These are phyloP conservation scores for Russula earlei DNA, from an alignment of 768 basidiomycete genomes.

Conservation along the genomic window DNA sequence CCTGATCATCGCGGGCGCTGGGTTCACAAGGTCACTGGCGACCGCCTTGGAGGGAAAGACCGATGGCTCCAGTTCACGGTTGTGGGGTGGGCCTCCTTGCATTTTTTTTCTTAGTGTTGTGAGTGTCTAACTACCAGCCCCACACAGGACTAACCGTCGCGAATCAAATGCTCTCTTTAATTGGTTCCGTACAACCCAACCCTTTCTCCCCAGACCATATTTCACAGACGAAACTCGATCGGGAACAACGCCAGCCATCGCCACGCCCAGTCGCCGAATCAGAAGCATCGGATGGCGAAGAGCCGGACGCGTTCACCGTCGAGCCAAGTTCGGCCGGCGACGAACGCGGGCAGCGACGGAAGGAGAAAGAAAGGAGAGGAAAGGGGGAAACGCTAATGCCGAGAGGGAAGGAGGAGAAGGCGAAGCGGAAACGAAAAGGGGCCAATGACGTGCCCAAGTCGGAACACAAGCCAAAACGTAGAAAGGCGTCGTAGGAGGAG, in stretches of 20 bases:
- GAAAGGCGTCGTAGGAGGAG: slow-evolving; percentile 21
- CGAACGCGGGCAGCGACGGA: slow-evolving; percentile 15
- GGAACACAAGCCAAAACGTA: slow-evolving; percentile 23
- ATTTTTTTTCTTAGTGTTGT: neutral
- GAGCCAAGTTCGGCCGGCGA: slow-evolving; percentile 27
- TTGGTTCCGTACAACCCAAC: slow-evolving; percentile 72
- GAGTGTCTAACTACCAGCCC: neutral
- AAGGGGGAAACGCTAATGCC: slow-evolving; percentile 13
- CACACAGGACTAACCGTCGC: slow-evolving; percentile 69
- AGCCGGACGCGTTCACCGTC: slow-evolving; percentile 26
- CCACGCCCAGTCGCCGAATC: slow-evolving; percentile 8
- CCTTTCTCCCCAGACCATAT: slow-evolving; percentile 61
- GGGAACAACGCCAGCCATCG: slow-evolving; percentile 18
- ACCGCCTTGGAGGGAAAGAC: slow-evolving; percentile 55
- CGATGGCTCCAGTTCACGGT: slow-evolving; percentile 77
- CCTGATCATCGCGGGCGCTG: slow-evolving; percentile 59
- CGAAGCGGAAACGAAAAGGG: slow-evolving; percentile 21
- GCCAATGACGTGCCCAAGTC: slow-evolving; percentile 17
- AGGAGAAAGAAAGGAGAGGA: slow-evolving; percentile 17
- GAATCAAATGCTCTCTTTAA: slow-evolving; percentile 86
- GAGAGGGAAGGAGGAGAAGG: slow-evolving; percentile 17
- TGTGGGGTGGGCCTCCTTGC: slow-evolving; percentile 55
- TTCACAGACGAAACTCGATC: slow-evolving; percentile 25
- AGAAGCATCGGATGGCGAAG: slow-evolving; percentile 23
- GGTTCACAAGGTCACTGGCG: slow-evolving; percentile 64